Evolutionary conservation across 495 filamentous ascomycete genomes (phyloP), one percentile per base, ranked within the genome.

Genomic region (Bathelium albidoporum): DNA sequence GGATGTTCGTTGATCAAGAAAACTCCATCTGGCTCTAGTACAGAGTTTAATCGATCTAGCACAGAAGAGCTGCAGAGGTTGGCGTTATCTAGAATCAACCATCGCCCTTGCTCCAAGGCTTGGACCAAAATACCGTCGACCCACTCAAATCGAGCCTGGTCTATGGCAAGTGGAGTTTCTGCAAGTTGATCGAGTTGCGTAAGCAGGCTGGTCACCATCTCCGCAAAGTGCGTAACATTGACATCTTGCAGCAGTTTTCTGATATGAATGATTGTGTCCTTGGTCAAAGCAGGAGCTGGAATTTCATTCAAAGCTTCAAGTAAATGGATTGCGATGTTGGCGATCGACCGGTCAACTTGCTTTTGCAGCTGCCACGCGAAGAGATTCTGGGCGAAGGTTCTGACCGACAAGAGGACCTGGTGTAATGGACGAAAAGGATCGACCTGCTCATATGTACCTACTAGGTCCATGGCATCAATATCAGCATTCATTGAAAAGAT

Each of bases 41-140:
- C 76, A 0, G 95, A 96, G 71, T 99, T 99, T 66, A 99, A 74
- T 69, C 95, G 82, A 72, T 99, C 95, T 1, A 99, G 83, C 12
- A 97, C 93, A 3, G 94, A 96, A 4, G 93, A 84, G 68, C 86
- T 96, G 73, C 95, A 99, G 18, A 97, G 79, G 69, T 99, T 99
- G 59, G 95, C 93, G 76, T 97, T 96, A 72, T 97, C 93, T 20
- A 99, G 84, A 29, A 97, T 85, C 58, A 99, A 78, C 95, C 95
- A 99, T 49, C 89, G 78, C 31, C 95, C 95, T 68, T 87, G 80
- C 69, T 93, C 83, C 10, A 97, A 78, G 58, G 95, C 93, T 65
- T 89, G 83, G 24, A 97, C 87, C 32, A 99, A 84, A 62, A 92
- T 81, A 52, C 95, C 93, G 71, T 97, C 95, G 2, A 94, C 83